These are phyloP conservation scores for Alternaria sp. DNA, from an alignment of 2,329 filamentous ascomycete species.

Conservation along the genomic window DNA sequence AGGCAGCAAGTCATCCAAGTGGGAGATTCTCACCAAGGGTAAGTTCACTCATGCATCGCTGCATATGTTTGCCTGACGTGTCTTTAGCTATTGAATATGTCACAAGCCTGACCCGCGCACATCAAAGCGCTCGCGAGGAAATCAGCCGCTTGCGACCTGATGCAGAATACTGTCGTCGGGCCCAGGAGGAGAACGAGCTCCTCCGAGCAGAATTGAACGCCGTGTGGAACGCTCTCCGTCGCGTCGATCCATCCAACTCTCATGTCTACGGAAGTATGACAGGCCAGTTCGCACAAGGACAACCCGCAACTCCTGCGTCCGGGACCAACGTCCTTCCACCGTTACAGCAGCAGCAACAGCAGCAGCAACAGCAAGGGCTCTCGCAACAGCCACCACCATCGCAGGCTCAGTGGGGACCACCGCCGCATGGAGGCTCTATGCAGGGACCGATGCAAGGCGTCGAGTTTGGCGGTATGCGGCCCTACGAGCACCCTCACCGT, in stretches of 20 bases:
- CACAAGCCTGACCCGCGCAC: constrained; percentile 46
- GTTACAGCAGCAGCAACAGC: constrained; percentile 45
- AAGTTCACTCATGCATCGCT: constrained; percentile 36
- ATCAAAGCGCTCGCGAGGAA: constrained; percentile 50
- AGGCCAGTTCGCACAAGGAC: constrained; percentile 51
- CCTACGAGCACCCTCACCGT: constrained; percentile 46
- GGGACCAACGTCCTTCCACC: constrained; percentile 46
- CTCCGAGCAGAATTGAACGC: constrained; percentile 55
- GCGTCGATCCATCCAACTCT: constrained; percentile 53
- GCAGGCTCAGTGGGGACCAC: constrained; percentile 43
- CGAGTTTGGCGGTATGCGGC: constrained; percentile 51
- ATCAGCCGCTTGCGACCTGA: constrained; percentile 53
- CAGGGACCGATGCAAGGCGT: constrained; percentile 56
- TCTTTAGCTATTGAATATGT: constrained; percentile 58
- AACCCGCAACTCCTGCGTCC: constrained; percentile 36
- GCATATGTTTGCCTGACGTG: constrained; percentile 15
- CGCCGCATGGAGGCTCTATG: constrained; percentile 13
- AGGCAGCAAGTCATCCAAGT: constrained; percentile 85
- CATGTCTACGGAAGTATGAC: constrained; percentile 58
- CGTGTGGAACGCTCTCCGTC: constrained; percentile 55
- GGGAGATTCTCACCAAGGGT: constrained; percentile 89
- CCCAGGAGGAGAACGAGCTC: constrained; percentile 56
- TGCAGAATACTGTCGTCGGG: constrained; percentile 51
- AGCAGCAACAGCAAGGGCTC: constrained; percentile 13
- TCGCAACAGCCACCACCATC: constrained; percentile 38